Conservation (phyloP, 108 stramenopile genomes). For the Cyclotella sp. region DNA sequence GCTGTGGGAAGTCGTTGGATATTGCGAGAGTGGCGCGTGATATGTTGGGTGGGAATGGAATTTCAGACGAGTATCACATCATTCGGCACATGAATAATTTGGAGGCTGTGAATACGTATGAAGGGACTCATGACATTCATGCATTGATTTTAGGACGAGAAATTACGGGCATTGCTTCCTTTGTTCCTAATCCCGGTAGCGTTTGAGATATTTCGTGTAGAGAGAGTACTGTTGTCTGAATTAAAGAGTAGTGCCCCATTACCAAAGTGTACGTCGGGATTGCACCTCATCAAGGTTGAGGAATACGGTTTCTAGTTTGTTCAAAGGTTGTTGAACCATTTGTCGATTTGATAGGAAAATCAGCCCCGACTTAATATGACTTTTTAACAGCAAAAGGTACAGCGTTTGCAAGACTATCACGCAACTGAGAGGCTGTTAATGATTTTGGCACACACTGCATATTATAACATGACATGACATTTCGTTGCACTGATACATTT, state of each 20-base stretch:
- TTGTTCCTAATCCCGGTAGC: slow-evolving; percentile 64
- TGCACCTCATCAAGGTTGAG: no score
- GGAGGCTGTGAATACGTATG: slow-evolving; percentile 98
- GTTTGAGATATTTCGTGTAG: background rate
- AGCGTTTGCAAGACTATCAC: background rate
- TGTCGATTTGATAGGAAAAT: background rate
- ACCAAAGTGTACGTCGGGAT: no score
- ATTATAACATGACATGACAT: no score
- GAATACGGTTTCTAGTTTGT: no score
- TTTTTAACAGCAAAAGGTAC: background rate
- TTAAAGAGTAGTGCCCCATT: background rate
- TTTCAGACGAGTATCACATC: slow-evolving; percentile 96
- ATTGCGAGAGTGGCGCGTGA: slow-evolving; percentile 88
- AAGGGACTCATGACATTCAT: slow-evolving; percentile 98
- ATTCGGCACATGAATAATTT: slow-evolving; percentile 95
- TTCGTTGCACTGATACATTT: no score
- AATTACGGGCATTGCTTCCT: slow-evolving; percentile 91
- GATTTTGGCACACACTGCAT: no score
- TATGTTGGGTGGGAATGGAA: slow-evolving; percentile 97
- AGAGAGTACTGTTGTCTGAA: background rate
- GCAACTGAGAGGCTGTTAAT: background rate
- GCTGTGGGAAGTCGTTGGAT: slow-evolving; percentile 92
- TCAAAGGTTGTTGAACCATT: background rate
- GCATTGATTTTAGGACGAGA: slow-evolving; percentile 94
- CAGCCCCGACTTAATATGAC: background rate